A percentile compares a stretch with the other conserved stretches of the same genome.
These are phyloP conservation scores for Blumeria hordei DNA, from an alignment of 2,329 filamentous ascomycete species.

Conservation along the genomic window DNA sequence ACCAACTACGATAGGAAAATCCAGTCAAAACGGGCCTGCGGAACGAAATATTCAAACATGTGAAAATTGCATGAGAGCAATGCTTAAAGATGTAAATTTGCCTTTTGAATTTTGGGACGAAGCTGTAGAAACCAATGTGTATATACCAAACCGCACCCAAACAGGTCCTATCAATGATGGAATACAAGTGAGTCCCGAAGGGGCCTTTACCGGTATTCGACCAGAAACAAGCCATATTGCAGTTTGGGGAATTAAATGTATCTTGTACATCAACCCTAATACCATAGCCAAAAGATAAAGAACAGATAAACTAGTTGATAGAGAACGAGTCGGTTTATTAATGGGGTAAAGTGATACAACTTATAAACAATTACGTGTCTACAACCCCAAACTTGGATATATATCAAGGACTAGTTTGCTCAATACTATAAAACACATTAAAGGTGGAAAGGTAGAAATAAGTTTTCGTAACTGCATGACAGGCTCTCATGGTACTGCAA, in stretches of 20 bases:
- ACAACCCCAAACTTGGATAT: background rate
- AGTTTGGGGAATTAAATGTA: background rate
- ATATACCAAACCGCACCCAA: background rate
- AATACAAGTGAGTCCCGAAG: background rate
- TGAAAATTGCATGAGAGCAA: background rate
- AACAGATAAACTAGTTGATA: background rate
- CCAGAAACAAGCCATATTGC: background rate
- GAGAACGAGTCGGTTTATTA: background rate
- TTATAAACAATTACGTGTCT: background rate
- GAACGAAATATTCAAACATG: background rate
- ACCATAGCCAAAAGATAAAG: background rate
- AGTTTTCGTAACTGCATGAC: background rate
- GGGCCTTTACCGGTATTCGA: background rate
- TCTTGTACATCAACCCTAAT: background rate
- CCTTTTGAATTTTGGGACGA: conserved; percentile 1
- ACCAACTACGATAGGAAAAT: background rate
- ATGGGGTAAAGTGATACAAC: conserved; percentile 1
- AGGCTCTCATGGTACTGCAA: background rate
- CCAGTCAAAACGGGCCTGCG: background rate
- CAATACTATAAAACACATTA: background rate
- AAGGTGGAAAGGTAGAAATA: background rate
- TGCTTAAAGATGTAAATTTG: too few relatives aligned
- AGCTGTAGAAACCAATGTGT: background rate
- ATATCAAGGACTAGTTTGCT: background rate
- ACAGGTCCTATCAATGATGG: background rate